Percentiles rank a stretch among this genome's conserved stretches.
Evolutionary conservation across 805 yeast species (phyloP).

Genomic region (Wickerhamomyces mucosus): DNA sequence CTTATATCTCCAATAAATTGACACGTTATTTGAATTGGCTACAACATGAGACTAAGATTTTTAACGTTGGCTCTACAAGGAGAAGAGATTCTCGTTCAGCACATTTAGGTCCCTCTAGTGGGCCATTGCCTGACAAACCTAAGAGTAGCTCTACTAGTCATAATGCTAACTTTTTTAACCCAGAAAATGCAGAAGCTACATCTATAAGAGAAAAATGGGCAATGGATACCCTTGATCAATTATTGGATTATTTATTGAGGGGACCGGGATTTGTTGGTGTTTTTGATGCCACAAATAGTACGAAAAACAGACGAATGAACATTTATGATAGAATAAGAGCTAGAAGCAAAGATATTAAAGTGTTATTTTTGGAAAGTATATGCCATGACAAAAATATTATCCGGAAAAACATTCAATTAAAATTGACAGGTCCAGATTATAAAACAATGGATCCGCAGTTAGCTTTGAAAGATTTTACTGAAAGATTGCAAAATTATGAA

Average conservation of each 20-base stretch:
- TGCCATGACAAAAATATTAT: slow-evolving; percentile 75
- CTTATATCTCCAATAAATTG: slow-evolving; percentile 84
- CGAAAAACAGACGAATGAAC: slow-evolving; percentile 50
- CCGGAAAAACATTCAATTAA: slow-evolving; percentile 75
- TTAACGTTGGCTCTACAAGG: slow-evolving; percentile 93
- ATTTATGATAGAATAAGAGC: slow-evolving; percentile 49
- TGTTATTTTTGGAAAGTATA: slow-evolving; percentile 75
- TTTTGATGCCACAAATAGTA: slow-evolving; percentile 77
- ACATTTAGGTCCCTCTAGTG: slow-evolving; percentile 57
- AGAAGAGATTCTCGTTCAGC: slow-evolving; percentile 54
- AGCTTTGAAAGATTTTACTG: slow-evolving; percentile 76
- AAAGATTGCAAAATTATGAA: slow-evolving; percentile 75
- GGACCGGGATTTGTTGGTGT: slow-evolving; percentile 91
- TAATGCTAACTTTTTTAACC: slow-evolving; percentile 78
- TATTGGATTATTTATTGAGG: slow-evolving; percentile 68
- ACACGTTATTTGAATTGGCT: slow-evolving; percentile 90
- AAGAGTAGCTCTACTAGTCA: slow-evolving; percentile 31
- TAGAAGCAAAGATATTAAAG: slow-evolving; percentile 58
- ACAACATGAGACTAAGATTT: slow-evolving; percentile 82
- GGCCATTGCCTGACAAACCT: slow-evolving; percentile 44
- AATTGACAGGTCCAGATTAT: slow-evolving; percentile 91
- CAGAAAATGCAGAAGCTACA: slow-evolving; percentile 57
- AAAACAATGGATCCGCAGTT: slow-evolving; percentile 69
- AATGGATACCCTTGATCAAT: slow-evolving; percentile 78
- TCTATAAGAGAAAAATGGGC: slow-evolving; percentile 90